Conservation (phyloP, 345 rosid genomes). For the Gossypium longicalyx region DNA sequence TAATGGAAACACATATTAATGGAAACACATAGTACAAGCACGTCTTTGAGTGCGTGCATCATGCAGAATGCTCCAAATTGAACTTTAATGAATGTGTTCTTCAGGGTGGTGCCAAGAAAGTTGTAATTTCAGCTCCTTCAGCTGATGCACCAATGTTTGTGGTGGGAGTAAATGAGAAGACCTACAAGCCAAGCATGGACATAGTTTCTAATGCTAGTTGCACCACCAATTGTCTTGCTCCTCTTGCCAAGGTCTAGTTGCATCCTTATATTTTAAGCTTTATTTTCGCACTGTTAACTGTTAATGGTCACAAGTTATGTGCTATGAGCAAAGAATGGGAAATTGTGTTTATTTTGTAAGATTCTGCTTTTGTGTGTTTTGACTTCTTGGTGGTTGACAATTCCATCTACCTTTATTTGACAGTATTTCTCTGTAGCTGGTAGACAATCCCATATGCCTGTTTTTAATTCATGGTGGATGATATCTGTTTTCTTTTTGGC, state of each 20-base stretch:
- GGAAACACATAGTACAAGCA: not conserved
- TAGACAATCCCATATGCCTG: not conserved
- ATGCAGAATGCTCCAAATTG: not conserved
- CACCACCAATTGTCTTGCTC: slow-evolving; percentile 99
- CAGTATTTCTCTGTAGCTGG: not conserved
- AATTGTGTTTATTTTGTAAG: not conserved
- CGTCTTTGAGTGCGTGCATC: not conserved
- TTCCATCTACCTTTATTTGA: not conserved
- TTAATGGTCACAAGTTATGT: not conserved
- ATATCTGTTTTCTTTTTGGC: not conserved
- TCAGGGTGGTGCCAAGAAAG: slow-evolving; percentile 97
- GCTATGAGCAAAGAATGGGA: slow-evolving; percentile 1
- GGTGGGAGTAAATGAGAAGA: slow-evolving; percentile 89
- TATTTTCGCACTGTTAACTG: not conserved
- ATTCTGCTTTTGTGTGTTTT: not conserved
- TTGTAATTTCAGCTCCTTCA: slow-evolving; percentile 96
- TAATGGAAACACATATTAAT: slow-evolving; percentile 1
- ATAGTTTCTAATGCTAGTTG: slow-evolving; percentile 98
- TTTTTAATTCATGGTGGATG: not conserved
- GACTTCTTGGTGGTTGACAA: not conserved
- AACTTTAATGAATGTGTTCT: slow-evolving; percentile 13
- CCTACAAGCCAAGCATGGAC: slow-evolving; percentile 83
- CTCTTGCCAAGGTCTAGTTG: slow-evolving; percentile 87
- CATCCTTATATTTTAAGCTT: slow-evolving; percentile 14
- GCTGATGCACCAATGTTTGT: slow-evolving; percentile 99